Evolutionary conservation across 2,329 filamentous ascomycete species (phyloP), one percentile per base, ranked within the genome.

Genomic region (Colletotrichum eleusines): DNA sequence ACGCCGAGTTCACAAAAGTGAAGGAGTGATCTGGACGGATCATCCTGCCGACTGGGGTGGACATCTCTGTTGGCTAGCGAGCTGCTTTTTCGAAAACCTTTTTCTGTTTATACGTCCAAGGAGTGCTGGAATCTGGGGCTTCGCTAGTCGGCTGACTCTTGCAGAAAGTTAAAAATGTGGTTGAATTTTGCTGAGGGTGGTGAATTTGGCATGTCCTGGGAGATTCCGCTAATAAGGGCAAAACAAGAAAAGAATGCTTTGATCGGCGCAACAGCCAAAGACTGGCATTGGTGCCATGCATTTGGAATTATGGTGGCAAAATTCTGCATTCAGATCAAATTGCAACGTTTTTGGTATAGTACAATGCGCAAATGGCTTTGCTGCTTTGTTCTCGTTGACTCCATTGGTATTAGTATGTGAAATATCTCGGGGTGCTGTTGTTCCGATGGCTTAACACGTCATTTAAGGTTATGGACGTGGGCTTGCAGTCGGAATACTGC

Each of bases 11-110:
- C 16, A 42, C 16, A 20, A 71, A 68, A 9, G 68, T 50, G 44
- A 71, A 7, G 14, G 64, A 71, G 14, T 71, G 68, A 20, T 71
- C 68, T 1, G 68, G 64, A 0, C 23, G 48, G 38, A 71, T 71
- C 68, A 71, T 71, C 18, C 0, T 71, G 51, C 68, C 2, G 1
- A 18, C 20, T 54, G 28, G 38, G 6, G 42, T 55, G 23, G 18
- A 9, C 40, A 50, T 35, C n/a, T 40, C 9, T 8, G 5, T 16
- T 35, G 5, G 16, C 20, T 16, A 5, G 20, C 8, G 4, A 11
- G 26, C 28, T 6, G 14, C 12, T 50, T 28, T 1, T 20, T 8
- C 9, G 20, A 26, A 23, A 12, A n/a, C n/a, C n/a, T 40, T 11
- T 16, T 38, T 5, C n/a, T 1, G 38, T 28, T 38, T 40, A n/a